Evolutionary conservation across 768 basidiomycete genomes (phyloP).

Genomic region (Paxillus involutus): DNA sequence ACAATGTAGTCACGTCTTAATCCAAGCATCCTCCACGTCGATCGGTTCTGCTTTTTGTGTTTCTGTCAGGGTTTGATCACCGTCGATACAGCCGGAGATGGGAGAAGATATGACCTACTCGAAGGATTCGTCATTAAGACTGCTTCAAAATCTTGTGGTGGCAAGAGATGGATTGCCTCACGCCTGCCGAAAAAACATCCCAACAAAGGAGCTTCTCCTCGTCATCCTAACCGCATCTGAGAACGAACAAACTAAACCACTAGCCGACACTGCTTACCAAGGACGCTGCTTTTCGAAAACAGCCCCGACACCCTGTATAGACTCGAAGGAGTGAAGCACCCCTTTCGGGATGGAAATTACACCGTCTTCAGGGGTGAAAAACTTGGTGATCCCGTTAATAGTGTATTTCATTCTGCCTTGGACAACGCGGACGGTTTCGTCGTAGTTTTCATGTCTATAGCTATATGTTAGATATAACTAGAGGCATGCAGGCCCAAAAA

Average conservation of each 20-base stretch:
- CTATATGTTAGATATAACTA: not conserved
- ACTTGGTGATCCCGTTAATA: conserved; percentile 18
- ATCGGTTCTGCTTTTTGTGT: not conserved
- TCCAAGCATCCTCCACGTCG: not conserved
- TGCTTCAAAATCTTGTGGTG: not conserved
- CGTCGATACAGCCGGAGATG: too few species aligned
- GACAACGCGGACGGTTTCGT: conserved; percentile 32
- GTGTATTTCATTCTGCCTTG: conserved; percentile 31
- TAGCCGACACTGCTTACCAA: not conserved
- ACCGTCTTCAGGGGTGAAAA: conserved; percentile 32
- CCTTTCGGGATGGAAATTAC: conserved; percentile 31
- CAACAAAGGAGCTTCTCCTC: not conserved
- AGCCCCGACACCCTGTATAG: not conserved
- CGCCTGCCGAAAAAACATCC: not conserved
- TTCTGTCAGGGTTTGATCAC: too few species aligned
- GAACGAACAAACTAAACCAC: not conserved
- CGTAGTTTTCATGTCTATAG: conserved; percentile 32
- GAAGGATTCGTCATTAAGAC: not conserved
- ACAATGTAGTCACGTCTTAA: conserved; percentile 4
- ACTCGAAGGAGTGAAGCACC: conserved; percentile 21
- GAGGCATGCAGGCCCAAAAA: not conserved
- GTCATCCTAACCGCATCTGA: not conserved
- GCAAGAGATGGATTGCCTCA: not conserved
- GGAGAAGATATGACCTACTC: too few species aligned
- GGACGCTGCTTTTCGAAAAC: not conserved